Percentiles rank a stretch among this genome's conserved stretches.
These are phyloP conservation scores for Magnolia officinalis DNA, from an alignment of 164 flowering plant species.

Conservation along the genomic window DNA sequence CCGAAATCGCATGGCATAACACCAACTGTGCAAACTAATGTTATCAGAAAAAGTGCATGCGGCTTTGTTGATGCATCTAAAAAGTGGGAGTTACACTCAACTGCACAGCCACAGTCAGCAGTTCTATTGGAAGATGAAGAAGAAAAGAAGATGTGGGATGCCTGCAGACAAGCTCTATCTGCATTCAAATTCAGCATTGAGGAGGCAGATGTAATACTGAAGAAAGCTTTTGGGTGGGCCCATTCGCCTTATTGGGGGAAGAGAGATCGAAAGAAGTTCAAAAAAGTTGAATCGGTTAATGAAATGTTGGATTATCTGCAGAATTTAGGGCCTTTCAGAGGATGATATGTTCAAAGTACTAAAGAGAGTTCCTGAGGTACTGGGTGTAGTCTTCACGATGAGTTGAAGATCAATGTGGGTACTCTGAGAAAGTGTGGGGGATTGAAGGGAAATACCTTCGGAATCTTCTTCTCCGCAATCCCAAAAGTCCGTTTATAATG, in stretches of 20 bases:
- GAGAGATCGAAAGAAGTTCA: slow-evolving; percentile 74
- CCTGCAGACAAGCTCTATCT: slow-evolving; percentile 55
- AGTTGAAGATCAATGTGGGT: slow-evolving; percentile 56
- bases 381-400: slow-evolving; percentile 77
- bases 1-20: slow-evolving; percentile 14
- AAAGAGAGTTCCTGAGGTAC: slow-evolving; percentile 94
- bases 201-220: slow-evolving; percentile 71
- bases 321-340: slow-evolving; percentile 63
- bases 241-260: slow-evolving; percentile 96
- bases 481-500: slow-evolving; percentile 81
- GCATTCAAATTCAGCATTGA: slow-evolving; percentile 43
- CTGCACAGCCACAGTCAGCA: slow-evolving; percentile 30
- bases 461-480: slow-evolving; percentile 81
- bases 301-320: slow-evolving; percentile 56
- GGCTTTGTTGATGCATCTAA: slow-evolving; percentile 14
- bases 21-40: slow-evolving; percentile 8
- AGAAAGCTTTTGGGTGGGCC: slow-evolving; percentile 84
- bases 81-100: slow-evolving; percentile 52
- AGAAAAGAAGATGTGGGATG: slow-evolving; percentile 63
- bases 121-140: slow-evolving; percentile 35
- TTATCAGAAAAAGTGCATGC: slow-evolving; percentile 15
- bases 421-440: slow-evolving; percentile 73
- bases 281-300: slow-evolving; percentile 39
- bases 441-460: slow-evolving; percentile 71
- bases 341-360: slow-evolving; percentile 72